Evolutionary conservation across 352 stramenopile genomes (phyloP), one percentile per base, ranked within the genome.

Genomic region (Pythium sukuiense): DNA sequence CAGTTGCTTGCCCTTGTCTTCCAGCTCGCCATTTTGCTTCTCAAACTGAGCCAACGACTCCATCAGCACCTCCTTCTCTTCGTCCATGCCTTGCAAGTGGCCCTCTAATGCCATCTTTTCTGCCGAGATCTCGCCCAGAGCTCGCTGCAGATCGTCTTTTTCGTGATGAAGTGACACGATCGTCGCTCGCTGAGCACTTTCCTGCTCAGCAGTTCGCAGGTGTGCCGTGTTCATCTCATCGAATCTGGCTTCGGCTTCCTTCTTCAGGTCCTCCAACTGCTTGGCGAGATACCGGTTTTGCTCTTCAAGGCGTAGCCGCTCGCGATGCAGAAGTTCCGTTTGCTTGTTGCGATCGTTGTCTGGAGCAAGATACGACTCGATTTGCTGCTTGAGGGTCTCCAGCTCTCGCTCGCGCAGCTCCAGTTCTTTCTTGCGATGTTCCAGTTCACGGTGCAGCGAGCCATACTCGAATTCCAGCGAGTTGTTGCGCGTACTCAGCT

Each of bases 61-160:
- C 32, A 72, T 11, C 0, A 80, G 53, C 9, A 72, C 41, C 64
- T 74, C 71, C 30, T 76, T 79, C 33, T 81, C 74, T 29, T 74
- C 73, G 18, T 62, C 48, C 33, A 76, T 59, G 8, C 61, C 61
- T 29, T 70, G 69, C 35, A 89, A 26, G 61, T 92, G 80, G 32
- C 67, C 69, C 59, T 91, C 82, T 16, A 90, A 54, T 13, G 69
- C 61, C 3, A 76, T 55, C 43, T 88, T 89, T 53, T 92, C 80
- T 2, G 72, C 74, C n/a, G 71, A 69, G 7, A 89, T 56, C 0
- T 69, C 62, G 41, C 71, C 65, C 24, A 90, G 65, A 8, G 76
- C 84, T 26, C 77, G 77, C 27, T 76, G 86, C 55, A 82, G 48
- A 11, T 85, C 80, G 63, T 91, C 82, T 55, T 89, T 93, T 46